Evolutionary conservation across 2,329 filamentous ascomycete genomes (phyloP), one percentile per base, ranked within the genome.

Genomic region (Rhinocladiella mackenziei): DNA sequence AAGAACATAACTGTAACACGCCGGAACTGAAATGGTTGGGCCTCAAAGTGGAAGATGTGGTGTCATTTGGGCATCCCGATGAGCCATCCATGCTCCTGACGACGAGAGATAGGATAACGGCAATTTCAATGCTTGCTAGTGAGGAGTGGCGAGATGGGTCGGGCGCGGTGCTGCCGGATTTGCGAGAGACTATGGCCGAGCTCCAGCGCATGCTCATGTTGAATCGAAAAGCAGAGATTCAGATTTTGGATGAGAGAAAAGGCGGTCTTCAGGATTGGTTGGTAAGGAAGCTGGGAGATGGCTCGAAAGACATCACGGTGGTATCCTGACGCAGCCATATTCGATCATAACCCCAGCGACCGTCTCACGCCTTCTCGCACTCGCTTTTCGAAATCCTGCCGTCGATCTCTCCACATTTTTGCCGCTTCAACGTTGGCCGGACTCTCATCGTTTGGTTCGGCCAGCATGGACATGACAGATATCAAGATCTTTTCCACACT

Each of bases 401-500:
- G 78, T 51, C 83, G 75, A 59, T 96, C 89, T 51, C 91, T 78
- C 89, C 91, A 97, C 84, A 95, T 87, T 72, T 92, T 88, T 46
- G 89, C 91, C 1, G 91, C 91, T 70, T 97, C 91, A 30, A 97
- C 86, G 62, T 97, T 97, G 45, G 91, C 91, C 0, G 91, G 91
- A 54, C 85, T 92, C 75, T 97, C 91, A 62, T 97, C 91, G 66
- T 97, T 97, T 48, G 91, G 89, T 69, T 95, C 89, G 1, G 89
- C 89, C 33, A 97, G 78, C 89, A 97, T 97, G 68, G 88, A 95
- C 84, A 97, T 97, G 49, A 97, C 91, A 35, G 83, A 89, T 45
- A 97, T 89, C 56, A 97, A 74, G 57, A 97, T 97, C 74, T 96
- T 97, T 71, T 97, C 92, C 56, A 96, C 91, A 48, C 85, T 92